Evolutionary conservation across 768 basidiomycete genomes (phyloP).

Genomic region (Cyclocybe cylindracea): DNA sequence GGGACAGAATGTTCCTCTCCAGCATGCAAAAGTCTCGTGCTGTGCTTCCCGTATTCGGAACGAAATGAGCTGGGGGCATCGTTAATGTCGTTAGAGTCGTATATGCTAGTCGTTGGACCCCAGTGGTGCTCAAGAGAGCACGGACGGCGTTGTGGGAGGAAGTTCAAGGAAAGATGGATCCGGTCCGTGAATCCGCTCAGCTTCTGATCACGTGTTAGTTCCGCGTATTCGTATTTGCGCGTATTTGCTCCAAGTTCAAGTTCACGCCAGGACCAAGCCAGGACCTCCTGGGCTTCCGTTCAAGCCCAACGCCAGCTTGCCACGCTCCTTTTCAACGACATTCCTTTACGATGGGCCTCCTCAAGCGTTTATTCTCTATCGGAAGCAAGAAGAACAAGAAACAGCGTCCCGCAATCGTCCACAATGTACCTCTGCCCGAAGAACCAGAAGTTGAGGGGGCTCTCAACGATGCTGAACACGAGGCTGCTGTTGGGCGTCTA

Average conservation of each 20-base stretch:
- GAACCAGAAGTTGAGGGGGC: slow-evolving; percentile 18
- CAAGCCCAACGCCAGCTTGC: slow-evolving; percentile 21
- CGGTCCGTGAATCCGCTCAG: not conserved
- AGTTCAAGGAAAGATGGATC: too few relatives aligned
- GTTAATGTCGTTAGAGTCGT: slow-evolving; percentile 3
- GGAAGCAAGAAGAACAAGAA: slow-evolving; percentile 64
- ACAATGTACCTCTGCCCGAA: slow-evolving; percentile 27
- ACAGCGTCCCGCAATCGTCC: slow-evolving; percentile 27
- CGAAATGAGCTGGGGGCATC: slow-evolving; percentile 23
- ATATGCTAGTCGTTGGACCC: too few relatives aligned
- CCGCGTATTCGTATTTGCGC: slow-evolving; percentile 31
- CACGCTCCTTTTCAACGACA: slow-evolving; percentile 26
- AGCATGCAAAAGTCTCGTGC: slow-evolving; percentile 82
- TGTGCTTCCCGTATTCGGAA: slow-evolving; percentile 54
- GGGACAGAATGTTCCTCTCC: slow-evolving; percentile 72
- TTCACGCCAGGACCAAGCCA: slow-evolving; percentile 4
- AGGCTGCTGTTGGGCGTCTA: slow-evolving; percentile 50
- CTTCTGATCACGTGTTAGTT: slow-evolving; percentile 28
- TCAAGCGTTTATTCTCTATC: slow-evolving; percentile 71
- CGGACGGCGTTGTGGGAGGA: too few relatives aligned
- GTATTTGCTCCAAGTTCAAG: slow-evolving; percentile 48
- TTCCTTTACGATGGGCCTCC: slow-evolving; percentile 57
- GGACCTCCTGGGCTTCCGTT: slow-evolving; percentile 4
- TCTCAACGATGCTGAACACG: slow-evolving; percentile 51
- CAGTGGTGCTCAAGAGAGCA: too few relatives aligned